Base-by-base conservation (phyloP, 2,329 filamentous ascomycete genomes). In the Penicillium sp. region DNA sequence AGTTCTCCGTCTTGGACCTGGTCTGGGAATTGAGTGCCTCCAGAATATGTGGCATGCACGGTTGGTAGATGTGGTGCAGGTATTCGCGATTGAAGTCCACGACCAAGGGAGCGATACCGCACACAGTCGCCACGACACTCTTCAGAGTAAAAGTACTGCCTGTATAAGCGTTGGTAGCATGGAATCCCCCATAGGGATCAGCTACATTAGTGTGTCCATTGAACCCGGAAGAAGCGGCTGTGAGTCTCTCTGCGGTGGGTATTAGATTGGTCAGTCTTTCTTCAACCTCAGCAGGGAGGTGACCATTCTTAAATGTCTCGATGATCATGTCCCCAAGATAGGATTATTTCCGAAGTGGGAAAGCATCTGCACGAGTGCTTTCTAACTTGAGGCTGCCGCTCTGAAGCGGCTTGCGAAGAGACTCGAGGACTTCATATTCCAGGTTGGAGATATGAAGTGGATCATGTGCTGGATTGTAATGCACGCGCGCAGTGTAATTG, bases 301-400 rank as follows among this genome's bases (percentile, higher is more conserved):
- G 55, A 3, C 70, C 61, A 9, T 65, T 11, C 3, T 29, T 59
- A 0, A 73, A 74, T 10, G 69, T 70, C 5, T 75, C 59, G 63
- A 67, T 72, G 24, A 77, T 71, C 16, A 63, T 45, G 14, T 68
- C 48, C 10, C 69, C 40, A 2, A 64, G 45, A 1, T 70, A 69
- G 3, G 69, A 62, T 35, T 76, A 75, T 35, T 76, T 76, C 35
- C 61, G 62, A 13, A 79, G 57, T 0, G 76, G 76, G 24, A 79
- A 79, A 4, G 78, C 70, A 40, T 79, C 76, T 22, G 73, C 72
- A 31, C 76, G 67, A 2, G 75, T 78, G 43, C 75, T 77, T 56
- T 79, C 76, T 6, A 79, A 65, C 29, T 75, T 66, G 14, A 79
- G 55, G 11, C 58, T 35, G 6, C 60, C 64, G 7, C 43, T 52